A percentile compares a stretch with the other conserved stretches of the same genome.
Evolutionary conservation across 345 rosid genomes (phyloP).

Genomic region (Salix dunnii): DNA sequence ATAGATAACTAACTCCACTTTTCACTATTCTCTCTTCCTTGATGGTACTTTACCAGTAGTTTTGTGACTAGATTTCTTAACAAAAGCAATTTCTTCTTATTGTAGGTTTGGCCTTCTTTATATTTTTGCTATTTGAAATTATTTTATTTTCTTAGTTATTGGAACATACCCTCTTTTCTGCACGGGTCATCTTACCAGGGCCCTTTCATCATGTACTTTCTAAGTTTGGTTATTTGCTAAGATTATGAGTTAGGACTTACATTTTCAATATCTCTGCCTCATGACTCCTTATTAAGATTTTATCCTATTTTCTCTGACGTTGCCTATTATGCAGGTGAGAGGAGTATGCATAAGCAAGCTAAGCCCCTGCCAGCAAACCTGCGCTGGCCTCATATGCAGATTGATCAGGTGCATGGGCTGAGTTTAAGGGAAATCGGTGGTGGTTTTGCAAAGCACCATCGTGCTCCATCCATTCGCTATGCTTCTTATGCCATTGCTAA

Average conservation of each 20-base stretch:
- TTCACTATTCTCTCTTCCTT: neutral
- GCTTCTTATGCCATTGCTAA: constrained; percentile 92
- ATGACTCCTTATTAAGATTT: neutral
- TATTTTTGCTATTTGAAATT: neutral
- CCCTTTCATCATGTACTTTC: neutral
- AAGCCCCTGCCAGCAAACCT: constrained; percentile 54
- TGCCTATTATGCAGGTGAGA: constrained; percentile 41
- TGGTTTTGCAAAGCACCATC: constrained; percentile 91
- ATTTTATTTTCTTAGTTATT: neutral
- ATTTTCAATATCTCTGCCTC: neutral
- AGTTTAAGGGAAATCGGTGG: constrained; percentile 94
- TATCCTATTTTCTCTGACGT: neutral
- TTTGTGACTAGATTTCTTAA: neutral
- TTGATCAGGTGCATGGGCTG: constrained; percentile 86
- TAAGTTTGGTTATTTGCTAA: neutral
- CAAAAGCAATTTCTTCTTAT: neutral
- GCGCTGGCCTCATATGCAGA: constrained; percentile 96
- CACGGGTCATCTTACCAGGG: neutral
- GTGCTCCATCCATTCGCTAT: constrained; percentile 83
- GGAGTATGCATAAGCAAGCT: constrained; percentile 23
- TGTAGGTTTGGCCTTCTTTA: neutral
- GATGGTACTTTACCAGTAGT: neutral
- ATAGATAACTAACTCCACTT: neutral
- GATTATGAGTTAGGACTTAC: neutral
- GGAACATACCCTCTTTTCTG: neutral